Base-by-base conservation (phyloP, 2,329 filamentous ascomycete species). In the Aspergillus proliferans region DNA sequence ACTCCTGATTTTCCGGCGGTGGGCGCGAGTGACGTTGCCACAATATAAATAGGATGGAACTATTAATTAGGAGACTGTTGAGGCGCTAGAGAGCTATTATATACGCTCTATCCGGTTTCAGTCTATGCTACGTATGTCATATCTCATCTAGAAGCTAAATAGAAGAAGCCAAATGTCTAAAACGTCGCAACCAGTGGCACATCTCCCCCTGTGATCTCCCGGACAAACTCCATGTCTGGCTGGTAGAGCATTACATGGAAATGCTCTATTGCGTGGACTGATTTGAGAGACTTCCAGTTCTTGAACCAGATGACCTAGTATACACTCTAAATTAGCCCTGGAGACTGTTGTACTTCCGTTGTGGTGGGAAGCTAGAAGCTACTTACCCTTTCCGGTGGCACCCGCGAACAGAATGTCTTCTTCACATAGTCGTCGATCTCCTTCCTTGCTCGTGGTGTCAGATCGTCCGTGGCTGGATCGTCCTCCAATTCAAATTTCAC, bases 221-320 rank as follows among this genome's bases (percentile, higher is more conserved):
- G 72, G 42, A 95, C 70, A 57, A 94, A 88, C 3, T 74, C 76
- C 36, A 76, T 74, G 58, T 92, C 84, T 1, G 90, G 85, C 58
- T 88, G 77, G 66, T 85, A 87, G 47, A 96, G 74, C 89, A 96
- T 90, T 62, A 96, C 85, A 68, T 97, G 92, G 63, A 97, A 93
- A 67, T 97, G 92, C 74, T 96, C 91, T 9, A 97, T 82, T 1
- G 87, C 83, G 59, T 89, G 82, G 24, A 97, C 82, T 21, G 86
- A 93, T 73, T 95, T 95, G 57, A 96, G 72, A 14, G 79, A 81
- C 47, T 76, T 80, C 89, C 90, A 95, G 63, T 97, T 97, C 74
- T 87, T 94, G 72, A 96, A 96, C 89, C 90, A 97, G 52, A 90
- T 66, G 41, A 87, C 81, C 74, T 15, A 15, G 15, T 78, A 65